These are phyloP conservation scores for Pythium coloratum DNA, from an alignment of 352 stramenopile species.

Conservation along the genomic window DNA sequence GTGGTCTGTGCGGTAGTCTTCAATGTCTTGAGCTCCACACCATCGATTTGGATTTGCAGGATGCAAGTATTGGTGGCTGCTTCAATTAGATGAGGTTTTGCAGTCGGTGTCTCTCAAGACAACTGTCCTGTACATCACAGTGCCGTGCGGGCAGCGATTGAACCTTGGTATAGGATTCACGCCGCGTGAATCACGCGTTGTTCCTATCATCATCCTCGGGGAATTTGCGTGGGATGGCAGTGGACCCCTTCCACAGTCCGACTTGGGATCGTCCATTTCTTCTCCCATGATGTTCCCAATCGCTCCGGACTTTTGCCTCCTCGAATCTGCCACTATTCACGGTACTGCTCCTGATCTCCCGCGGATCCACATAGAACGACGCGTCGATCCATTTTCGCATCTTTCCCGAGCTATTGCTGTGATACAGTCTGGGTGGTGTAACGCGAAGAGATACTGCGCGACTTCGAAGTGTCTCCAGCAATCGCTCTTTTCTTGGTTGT, in stretches of 20 bases:
- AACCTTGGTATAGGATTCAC: slow-evolving; percentile 3
- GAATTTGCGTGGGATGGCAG: neutral
- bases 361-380: neutral
- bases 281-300: neutral
- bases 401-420: neutral
- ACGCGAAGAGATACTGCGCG: neutral
- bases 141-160: neutral
- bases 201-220: neutral
- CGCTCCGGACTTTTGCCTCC: neutral
- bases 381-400: neutral
- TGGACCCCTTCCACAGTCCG: neutral
- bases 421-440: neutral
- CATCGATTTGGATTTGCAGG: too few relatives aligned
- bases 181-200: neutral
- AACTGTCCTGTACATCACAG: neutral
- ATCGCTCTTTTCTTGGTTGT: neutral
- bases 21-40: too few relatives aligned
- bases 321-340: neutral
- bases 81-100: too few relatives aligned
- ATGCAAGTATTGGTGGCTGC: too few relatives aligned
- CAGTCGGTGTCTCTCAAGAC: too few relatives aligned
- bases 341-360: neutral
- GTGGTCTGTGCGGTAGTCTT: too few relatives aligned
- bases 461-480: neutral
- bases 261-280: neutral